A percentile compares a stretch with the other conserved stretches of the same genome.
phyloP scores from a whole-genome alignment of 2,329 filamentous ascomycete species.

The Pseudopyrenochaeta lycopersici region DNA sequence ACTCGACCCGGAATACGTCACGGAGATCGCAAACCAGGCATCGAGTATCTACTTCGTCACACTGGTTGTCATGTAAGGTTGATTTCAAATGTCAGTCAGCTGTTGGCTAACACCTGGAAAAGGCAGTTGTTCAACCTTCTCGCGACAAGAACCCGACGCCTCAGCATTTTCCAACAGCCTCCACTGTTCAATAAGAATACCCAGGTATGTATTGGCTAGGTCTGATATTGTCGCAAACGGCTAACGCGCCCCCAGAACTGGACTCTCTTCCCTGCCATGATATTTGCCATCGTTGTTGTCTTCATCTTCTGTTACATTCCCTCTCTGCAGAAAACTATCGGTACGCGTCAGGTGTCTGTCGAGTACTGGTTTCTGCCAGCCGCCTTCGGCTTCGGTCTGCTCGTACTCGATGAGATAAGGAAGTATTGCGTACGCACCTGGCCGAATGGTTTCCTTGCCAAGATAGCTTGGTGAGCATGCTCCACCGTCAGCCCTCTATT shows the following conservation, averaged over 20 bases:
- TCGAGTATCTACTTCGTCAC: constrained; percentile 83
- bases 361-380: constrained; percentile 82
- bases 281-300: constrained; percentile 73
- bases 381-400: constrained; percentile 71
- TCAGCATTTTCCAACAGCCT: constrained; percentile 75
- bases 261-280: constrained; percentile 74
- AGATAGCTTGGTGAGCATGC: constrained; percentile 67
- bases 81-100: background rate
- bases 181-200: constrained; percentile 71
- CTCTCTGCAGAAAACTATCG: constrained; percentile 67
- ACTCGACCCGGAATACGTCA: constrained; percentile 39
- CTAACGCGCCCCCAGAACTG: constrained; percentile 62
- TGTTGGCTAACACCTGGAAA: constrained; percentile 11
- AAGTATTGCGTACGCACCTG: constrained; percentile 70
- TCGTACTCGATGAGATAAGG: constrained; percentile 72
- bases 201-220: constrained; percentile 29
- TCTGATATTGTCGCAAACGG: background rate
- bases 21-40: constrained; percentile 67
- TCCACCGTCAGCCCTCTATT: background rate
- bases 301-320: constrained; percentile 74
- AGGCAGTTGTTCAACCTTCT: constrained; percentile 80
- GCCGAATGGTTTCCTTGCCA: constrained; percentile 66
- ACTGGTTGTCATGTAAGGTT: constrained; percentile 75
- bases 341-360: constrained; percentile 70
- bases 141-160: constrained; percentile 67